Conservation (phyloP, 2,329 filamentous ascomycete genomes). For the Xylariomycetidae sp. region DNA sequence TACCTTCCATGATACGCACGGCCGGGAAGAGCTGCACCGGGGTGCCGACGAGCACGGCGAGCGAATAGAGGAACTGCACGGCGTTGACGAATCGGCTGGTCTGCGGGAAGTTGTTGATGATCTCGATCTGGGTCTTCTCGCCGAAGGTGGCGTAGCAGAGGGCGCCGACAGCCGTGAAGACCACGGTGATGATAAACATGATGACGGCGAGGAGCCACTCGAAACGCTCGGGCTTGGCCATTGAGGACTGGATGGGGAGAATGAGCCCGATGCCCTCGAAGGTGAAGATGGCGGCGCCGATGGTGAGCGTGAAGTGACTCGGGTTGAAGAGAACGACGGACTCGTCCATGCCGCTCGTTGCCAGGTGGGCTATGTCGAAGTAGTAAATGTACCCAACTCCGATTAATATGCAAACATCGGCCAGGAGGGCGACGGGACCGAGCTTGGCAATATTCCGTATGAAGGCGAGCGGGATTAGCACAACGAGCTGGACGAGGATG, state of each 20-base stretch:
- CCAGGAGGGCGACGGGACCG: constrained; percentile 62
- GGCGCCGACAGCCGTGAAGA: constrained; percentile 68
- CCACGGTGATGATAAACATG: constrained; percentile 68
- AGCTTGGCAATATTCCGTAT: constrained; percentile 74
- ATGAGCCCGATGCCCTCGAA: constrained; percentile 77
- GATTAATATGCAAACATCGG: constrained; percentile 67
- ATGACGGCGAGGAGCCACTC: constrained; percentile 60
- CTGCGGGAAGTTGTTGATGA: constrained; percentile 74
- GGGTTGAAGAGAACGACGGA: constrained; percentile 68
- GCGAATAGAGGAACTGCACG: constrained; percentile 69
- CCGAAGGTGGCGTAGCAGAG: constrained; percentile 74
- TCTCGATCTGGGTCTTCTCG: constrained; percentile 62
- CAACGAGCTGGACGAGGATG: constrained; percentile 61
- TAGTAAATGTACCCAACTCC: constrained; percentile 71
- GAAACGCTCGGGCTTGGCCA: constrained; percentile 67
- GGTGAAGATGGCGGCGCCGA: constrained; percentile 72
- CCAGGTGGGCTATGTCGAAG: constrained; percentile 58
- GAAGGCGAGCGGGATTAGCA: constrained; percentile 62
- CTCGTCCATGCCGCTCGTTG: constrained; percentile 50
- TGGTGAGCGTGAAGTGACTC: constrained; percentile 61
- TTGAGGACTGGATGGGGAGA: constrained; percentile 70
- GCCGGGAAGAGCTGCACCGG: constrained; percentile 74
- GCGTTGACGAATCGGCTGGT: constrained; percentile 67
- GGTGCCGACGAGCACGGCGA: constrained; percentile 68
- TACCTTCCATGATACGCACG: constrained; percentile 65